A percentile compares a stretch with the other conserved stretches of the same genome.
Evolutionary conservation across 805 yeast genomes (phyloP).

Genomic region (Metschnikowia vanudenii): DNA sequence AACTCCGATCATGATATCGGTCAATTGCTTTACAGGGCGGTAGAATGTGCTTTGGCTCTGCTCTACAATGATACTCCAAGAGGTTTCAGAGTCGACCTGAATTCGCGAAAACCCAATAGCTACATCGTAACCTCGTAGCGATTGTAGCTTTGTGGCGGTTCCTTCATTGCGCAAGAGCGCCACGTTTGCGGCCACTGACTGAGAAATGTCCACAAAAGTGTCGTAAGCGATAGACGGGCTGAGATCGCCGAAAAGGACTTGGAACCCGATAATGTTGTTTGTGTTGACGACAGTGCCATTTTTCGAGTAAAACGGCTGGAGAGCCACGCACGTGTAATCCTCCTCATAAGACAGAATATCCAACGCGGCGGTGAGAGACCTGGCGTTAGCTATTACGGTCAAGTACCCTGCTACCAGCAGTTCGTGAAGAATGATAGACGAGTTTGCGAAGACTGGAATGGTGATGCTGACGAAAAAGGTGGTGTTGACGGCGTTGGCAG

Average conservation of each 20-base stretch:
- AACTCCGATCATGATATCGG: constrained; percentile 71
- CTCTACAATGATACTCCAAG: constrained; percentile 75
- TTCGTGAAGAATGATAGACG: constrained; percentile 57
- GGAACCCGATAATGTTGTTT: constrained; percentile 46
- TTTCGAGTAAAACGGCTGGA: constrained; percentile 30
- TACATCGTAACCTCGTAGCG: constrained; percentile 23
- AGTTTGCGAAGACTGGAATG: constrained; percentile 68
- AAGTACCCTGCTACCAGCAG: constrained; percentile 69
- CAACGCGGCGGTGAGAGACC: constrained; percentile 29
- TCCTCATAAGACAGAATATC: constrained; percentile 13
- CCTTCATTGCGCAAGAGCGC: constrained; percentile 32
- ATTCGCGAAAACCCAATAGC: constrained; percentile 38
- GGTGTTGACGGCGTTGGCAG: constrained; percentile 17
- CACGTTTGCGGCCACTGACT: constrained; percentile 26
- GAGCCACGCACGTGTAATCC: constrained; percentile 35
- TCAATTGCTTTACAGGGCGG: constrained; percentile 59
- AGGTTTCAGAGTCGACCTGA: constrained; percentile 31
- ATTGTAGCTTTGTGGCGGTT: constrained; percentile 27
- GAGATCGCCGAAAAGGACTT: constrained; percentile 27
- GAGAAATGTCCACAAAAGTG: constrained; percentile 26
- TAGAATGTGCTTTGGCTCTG: constrained; percentile 59
- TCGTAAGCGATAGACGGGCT: constrained; percentile 26
- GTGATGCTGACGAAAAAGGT: constrained; percentile 70
- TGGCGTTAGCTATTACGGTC: constrained; percentile 48
- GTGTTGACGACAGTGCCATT: constrained; percentile 32